Evolutionary conservation across 768 basidiomycete species (phyloP), one percentile per base, ranked within the genome.

Genomic region (Lactarius sp.): DNA sequence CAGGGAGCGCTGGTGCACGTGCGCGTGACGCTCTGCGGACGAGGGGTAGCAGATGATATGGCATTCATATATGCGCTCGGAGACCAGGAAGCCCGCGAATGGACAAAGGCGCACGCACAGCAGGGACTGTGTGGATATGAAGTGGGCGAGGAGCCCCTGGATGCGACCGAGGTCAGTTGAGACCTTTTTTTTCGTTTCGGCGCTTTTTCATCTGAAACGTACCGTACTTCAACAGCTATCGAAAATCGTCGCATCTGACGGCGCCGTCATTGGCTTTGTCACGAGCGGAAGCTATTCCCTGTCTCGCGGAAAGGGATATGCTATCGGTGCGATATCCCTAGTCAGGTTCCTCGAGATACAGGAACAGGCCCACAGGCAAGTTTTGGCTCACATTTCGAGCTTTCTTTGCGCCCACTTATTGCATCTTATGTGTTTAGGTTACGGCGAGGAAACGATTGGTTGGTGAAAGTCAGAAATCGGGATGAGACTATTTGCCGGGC

Each of bases 231-330:
- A 42, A 14, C 62, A 87, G 86, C 70, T 85, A 4, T 79, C 79
- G 13, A 76, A 79, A 62, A 66, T 73, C 6, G 72, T 75, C 7
- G 78, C 85, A 6, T 69, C 76, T 1, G 70, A 78, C 52, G 71
- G 76, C 3, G 71, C 75, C 3, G 79, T 90, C 31, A 83, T 96
- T 57, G 95, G 96, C 0, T 91, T 90, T 69, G 80, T 94, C 20
- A 92, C 93, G 0, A 87, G 90, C 2, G 95, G 94, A 0, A 86
- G 85, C 64, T 88, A 83, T 71, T 95, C 94, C 1, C 79, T 98
- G 8, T 80, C 85, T 0, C 81, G 85, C 34, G 95, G 95, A 0
- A 76, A 82, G 62, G 94, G 92, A 0, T 84, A 84, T 69, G 94
- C 84, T 2, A 79, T 97, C 13, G 96, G 86, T 18, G 84, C 86